Evolutionary conservation across 2,329 filamentous ascomycete genomes (phyloP), one percentile per base, ranked within the genome.

Genomic region (Botryotinia calthae): DNA sequence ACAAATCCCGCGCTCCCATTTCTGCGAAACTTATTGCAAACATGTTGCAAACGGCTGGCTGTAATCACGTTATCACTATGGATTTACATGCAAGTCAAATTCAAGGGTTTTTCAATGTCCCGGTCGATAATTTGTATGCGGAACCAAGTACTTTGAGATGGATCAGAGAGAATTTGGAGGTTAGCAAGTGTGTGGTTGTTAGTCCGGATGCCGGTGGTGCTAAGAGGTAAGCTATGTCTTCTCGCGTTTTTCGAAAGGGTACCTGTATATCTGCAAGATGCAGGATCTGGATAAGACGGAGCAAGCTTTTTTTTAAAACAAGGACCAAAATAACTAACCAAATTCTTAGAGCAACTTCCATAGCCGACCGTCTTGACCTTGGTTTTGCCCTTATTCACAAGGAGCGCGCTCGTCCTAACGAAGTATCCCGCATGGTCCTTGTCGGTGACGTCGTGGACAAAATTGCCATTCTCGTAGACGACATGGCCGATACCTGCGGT

Each of bases 401-500:
- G 85, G 95, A 98, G 84, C 93, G 95, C 73, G 92, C 94, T 9
- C 90, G 93, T n/a, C 91, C 91, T 74, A 97, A 97, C 79, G 94
- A 97, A 80, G 94, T 97, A 74, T 94, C 92, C 16, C 91, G 93
- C 79, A 97, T 97, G 94, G 93, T 94, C 0, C 91, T 99, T n/a
- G 95, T 98, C 68, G 96, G 96, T 77, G 94, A 97, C 77, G 96
- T 98, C 64, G 88, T 90, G 77, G 93, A 93, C 84, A 96, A 96
- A 85, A 91, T 95, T 44, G 95, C 95, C 74, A 98, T 99, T 80
- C 90, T 99, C 66, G 95, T 99, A 65, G 95, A 98, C 82, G 95
- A 98, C 82, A 98, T 98, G 94, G 95, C 95, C 46, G 95, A 98
- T 81, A 98, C 95, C 6, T 98, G 95, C 82, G 94, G 94, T 77